Percentiles rank a stretch among this genome's conserved stretches.
phyloP scores from a whole-genome alignment of 345 rosid species.

The Odontarrhena argentea region DNA sequence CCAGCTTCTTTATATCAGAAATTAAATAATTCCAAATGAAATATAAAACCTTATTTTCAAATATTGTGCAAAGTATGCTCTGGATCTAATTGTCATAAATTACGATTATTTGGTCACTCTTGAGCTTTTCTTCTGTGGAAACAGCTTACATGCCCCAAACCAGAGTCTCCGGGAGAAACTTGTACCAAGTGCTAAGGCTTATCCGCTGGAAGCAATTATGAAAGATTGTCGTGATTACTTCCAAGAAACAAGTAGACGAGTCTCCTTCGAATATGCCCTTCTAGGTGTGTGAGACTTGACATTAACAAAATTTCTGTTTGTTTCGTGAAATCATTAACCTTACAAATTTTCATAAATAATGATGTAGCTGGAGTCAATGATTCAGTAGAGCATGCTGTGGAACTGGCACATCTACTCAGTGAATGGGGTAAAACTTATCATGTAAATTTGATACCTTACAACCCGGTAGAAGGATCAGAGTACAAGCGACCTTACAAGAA shows the following conservation, averaged over 20 bases:
- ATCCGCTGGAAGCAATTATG: slow-evolving; percentile 90
- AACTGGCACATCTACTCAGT: slow-evolving; percentile 81
- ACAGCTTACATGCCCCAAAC: slow-evolving; percentile 90
- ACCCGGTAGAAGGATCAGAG: slow-evolving; percentile 89
- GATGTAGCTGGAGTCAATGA: slow-evolving; percentile 91
- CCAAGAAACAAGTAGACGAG: slow-evolving; percentile 74
- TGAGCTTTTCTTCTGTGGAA: slow-evolving; percentile 26
- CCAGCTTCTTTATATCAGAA: not conserved
- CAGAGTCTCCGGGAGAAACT: slow-evolving; percentile 86
- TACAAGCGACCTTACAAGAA: slow-evolving; percentile 77
- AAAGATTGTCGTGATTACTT: slow-evolving; percentile 89
- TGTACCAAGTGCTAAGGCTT: slow-evolving; percentile 96
- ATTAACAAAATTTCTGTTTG: not conserved
- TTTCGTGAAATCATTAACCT: not conserved
- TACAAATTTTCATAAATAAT: slow-evolving; percentile 30
- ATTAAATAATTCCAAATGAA: not conserved
- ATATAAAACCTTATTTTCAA: not conserved
- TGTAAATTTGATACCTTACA: slow-evolving; percentile 90
- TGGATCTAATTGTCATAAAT: not conserved
- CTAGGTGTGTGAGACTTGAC: slow-evolving; percentile 57
- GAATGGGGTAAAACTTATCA: slow-evolving; percentile 83
- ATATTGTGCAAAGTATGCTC: slow-evolving; percentile 1
- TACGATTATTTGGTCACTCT: not conserved
- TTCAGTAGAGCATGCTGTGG: slow-evolving; percentile 68
- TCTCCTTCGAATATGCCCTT: slow-evolving; percentile 91